These are phyloP conservation scores for Jacaranda copaia DNA, from an alignment of 257 asterid species.

Conservation along the genomic window DNA sequence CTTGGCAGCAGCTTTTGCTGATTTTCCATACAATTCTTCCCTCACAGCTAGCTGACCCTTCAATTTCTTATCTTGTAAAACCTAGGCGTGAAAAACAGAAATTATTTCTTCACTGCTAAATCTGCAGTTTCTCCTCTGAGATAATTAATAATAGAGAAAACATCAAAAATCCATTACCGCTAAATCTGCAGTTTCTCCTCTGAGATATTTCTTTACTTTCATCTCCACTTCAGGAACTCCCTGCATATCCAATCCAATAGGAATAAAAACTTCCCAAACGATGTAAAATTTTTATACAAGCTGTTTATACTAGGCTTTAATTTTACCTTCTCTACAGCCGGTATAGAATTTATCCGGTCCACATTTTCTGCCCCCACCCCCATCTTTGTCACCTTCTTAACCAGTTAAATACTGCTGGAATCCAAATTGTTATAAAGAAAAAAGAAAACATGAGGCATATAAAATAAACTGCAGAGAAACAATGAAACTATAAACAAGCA, in stretches of 20 bases:
- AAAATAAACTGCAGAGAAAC: not conserved
- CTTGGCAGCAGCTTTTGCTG: slow-evolving; percentile 86
- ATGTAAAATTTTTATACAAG: not conserved
- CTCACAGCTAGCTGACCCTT: slow-evolving; percentile 82
- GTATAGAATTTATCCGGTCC: slow-evolving; percentile 4
- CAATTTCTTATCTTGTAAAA: slow-evolving; percentile 77
- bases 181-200: slow-evolving; percentile 80
- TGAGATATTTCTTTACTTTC: slow-evolving; percentile 67
- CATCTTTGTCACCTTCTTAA: slow-evolving; percentile 40
- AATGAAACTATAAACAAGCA: not conserved
- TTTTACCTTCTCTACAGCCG: slow-evolving; percentile 47
- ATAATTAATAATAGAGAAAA: slow-evolving; percentile 35
- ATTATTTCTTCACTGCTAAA: slow-evolving; percentile 68
- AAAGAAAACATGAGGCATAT: not conserved
- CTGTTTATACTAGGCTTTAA: not conserved
- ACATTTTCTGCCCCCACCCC: slow-evolving; percentile 46
- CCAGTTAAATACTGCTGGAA: slow-evolving; percentile 24
- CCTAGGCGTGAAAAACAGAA: slow-evolving; percentile 43
- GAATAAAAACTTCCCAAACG: slow-evolving; percentile 6
- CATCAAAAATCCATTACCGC: slow-evolving; percentile 51
- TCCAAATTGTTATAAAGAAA: slow-evolving; percentile 15
- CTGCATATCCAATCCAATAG: slow-evolving; percentile 43
- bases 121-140: slow-evolving; percentile 81
- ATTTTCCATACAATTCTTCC: slow-evolving; percentile 74
- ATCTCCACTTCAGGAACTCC: slow-evolving; percentile 60